Evolutionary conservation across 2,329 filamentous ascomycete genomes (phyloP).

Genomic region (Colletotrichum tofieldiae): DNA sequence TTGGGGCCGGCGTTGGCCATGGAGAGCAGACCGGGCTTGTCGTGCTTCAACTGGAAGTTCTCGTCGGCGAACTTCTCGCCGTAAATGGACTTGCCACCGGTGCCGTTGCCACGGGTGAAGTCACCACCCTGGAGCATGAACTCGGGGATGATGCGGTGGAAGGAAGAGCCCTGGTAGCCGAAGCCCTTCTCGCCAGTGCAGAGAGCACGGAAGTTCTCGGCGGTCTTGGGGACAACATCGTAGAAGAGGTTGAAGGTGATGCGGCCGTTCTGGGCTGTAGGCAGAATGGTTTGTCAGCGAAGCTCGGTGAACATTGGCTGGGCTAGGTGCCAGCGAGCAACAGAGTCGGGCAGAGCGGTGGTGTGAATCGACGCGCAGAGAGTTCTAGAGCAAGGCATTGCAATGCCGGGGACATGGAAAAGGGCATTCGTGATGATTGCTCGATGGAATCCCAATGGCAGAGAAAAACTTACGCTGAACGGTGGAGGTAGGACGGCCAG

Average conservation of each 20-base stretch:
- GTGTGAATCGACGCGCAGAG: background rate
- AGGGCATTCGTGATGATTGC: background rate
- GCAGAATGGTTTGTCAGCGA: conserved; percentile 41
- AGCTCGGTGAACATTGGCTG: conserved; percentile 12
- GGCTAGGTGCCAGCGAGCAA: background rate
- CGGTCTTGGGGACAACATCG: conserved; percentile 89
- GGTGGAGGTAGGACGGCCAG: conserved; percentile 67
- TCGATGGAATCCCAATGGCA: conserved; percentile 42
- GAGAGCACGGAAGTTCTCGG: conserved; percentile 87
- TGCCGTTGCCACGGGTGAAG: conserved; percentile 93
- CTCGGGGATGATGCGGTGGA: conserved; percentile 93
- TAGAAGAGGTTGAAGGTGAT: conserved; percentile 94
- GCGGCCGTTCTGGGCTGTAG: conserved; percentile 79
- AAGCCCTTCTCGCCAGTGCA: conserved; percentile 87
- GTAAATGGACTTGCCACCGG: conserved; percentile 94
- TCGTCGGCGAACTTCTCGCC: conserved; percentile 95
- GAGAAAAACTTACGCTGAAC: conserved; percentile 74
- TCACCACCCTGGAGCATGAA: conserved; percentile 99
- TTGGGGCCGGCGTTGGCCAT: conserved; percentile 97
- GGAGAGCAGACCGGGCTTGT: conserved; percentile 83
- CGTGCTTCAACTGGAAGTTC: conserved; percentile 88
- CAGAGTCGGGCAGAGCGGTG: background rate
- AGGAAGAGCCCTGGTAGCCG: conserved; percentile 86
- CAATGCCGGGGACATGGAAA: background rate
- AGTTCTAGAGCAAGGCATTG: background rate